phyloP scores from a whole-genome alignment of 2,329 filamentous ascomycete species.

The Fonsecaea pugnacius region DNA sequence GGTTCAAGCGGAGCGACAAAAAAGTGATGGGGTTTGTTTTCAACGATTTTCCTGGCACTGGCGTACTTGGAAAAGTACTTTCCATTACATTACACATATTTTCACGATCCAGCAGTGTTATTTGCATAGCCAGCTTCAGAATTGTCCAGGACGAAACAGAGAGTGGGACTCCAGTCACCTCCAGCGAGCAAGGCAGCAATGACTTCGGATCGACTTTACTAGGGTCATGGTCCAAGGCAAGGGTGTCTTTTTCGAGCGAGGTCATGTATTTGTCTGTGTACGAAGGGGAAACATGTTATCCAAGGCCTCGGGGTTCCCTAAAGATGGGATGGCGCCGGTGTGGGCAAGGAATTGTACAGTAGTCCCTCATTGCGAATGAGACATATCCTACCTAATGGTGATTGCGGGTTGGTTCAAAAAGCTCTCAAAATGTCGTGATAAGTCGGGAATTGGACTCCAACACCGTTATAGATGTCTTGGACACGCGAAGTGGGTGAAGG shows the following conservation, averaged over 20 bases:
- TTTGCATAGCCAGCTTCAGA: conserved; percentile 34
- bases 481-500: background rate
- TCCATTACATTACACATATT: conserved; percentile 18
- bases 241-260: conserved; percentile 82
- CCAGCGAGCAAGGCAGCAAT: conserved; percentile 13
- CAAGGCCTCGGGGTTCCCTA: conserved; percentile 7
- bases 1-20: conserved; percentile 24
- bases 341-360: conserved; percentile 30
- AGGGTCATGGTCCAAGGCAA: conserved; percentile 41
- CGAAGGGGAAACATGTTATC: conserved; percentile 4
- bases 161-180: conserved; percentile 21
- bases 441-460: conserved; percentile 1
- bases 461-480: background rate
- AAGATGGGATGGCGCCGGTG: conserved; percentile 1
- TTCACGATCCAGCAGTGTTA: conserved; percentile 17
- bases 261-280: conserved; percentile 77
- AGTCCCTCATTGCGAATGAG: conserved; percentile 25
- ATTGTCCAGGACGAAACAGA: conserved; percentile 25
- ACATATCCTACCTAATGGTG: conserved; percentile 23
- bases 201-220: conserved; percentile 8
- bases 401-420: background rate
- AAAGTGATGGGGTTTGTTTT: conserved; percentile 29
- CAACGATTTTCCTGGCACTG: conserved; percentile 18
- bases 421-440: background rate
- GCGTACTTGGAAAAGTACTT: conserved; percentile 37